Evolutionary conservation across 148 eudicot genomes (phyloP).

Genomic region (Amaranthus cruentus): DNA sequence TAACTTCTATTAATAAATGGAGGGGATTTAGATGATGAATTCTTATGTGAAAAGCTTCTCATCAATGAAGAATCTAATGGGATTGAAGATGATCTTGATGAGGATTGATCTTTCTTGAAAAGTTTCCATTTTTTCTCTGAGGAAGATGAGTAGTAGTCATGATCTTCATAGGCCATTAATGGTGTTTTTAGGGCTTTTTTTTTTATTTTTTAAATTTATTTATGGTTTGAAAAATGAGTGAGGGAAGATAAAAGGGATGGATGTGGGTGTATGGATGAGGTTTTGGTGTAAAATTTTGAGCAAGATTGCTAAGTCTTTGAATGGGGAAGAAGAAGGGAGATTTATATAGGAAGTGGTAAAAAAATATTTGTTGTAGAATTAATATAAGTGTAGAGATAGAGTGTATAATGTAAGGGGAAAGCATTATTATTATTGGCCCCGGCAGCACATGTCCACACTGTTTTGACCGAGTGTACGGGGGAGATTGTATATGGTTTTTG

Average conservation of each 20-base stretch:
- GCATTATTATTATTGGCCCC: slow-evolving; percentile 17
- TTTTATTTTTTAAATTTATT: not conserved
- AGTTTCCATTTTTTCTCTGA: slow-evolving; percentile 37
- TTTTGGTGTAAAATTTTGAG: not conserved
- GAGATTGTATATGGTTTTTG: slow-evolving; percentile 11
- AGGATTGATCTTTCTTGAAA: slow-evolving; percentile 22
- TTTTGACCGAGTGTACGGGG: slow-evolving; percentile 27
- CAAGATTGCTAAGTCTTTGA: slow-evolving; percentile 9
- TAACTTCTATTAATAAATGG: slow-evolving; percentile 27
- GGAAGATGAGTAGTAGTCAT: slow-evolving; percentile 31
- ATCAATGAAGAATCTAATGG: slow-evolving; percentile 19
- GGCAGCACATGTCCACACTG: slow-evolving; percentile 34
- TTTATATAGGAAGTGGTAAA: slow-evolving; percentile 13
- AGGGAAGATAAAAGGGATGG: not conserved
- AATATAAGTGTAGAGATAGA: not conserved
- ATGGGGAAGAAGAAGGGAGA: not conserved
- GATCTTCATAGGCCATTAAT: slow-evolving; percentile 30
- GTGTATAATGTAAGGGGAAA: slow-evolving; percentile 9
- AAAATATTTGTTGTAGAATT: not conserved
- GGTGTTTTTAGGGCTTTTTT: not conserved
- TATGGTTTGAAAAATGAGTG: not conserved
- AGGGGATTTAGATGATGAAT: slow-evolving; percentile 29
- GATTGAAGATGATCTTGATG: slow-evolving; percentile 16
- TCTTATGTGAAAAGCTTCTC: slow-evolving; percentile 26
- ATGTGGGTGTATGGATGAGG: not conserved